phyloP scores from a whole-genome alignment of 257 asterid species.

The Solanum tacnaense region DNA sequence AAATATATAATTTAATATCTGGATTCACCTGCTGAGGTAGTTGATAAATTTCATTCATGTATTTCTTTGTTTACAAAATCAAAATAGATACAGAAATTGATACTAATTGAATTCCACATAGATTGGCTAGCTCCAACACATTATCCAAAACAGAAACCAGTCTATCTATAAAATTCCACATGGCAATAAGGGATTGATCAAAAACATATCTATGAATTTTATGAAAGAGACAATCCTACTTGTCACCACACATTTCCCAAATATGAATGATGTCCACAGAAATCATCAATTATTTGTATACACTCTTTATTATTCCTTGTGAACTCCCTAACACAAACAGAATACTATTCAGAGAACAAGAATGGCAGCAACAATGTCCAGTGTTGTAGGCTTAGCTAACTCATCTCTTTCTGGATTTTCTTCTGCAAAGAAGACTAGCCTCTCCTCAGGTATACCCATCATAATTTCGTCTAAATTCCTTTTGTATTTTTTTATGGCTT shows the following conservation, averaged over 20 bases:
- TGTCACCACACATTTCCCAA: constrained; percentile 33
- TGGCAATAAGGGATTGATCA: constrained; percentile 48
- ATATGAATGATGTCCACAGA: constrained; percentile 5
- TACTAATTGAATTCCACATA: not conserved
- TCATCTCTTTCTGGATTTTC: constrained; percentile 30
- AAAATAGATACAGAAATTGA: not conserved
- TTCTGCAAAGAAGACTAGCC: constrained; percentile 35
- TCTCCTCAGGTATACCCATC: constrained; percentile 37
- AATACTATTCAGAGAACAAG: not conserved
- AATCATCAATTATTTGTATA: not conserved
- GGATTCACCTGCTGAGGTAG: not conserved
- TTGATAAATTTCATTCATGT: not conserved
- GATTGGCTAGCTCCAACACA: not conserved
- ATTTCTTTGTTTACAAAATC: not conserved
- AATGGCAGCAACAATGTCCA: constrained; percentile 64
- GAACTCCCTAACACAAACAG: not conserved
- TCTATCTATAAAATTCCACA: constrained; percentile 59
- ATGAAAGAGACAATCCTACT: constrained; percentile 13
- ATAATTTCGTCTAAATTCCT: not conserved
- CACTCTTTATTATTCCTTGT: not conserved
- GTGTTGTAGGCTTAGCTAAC: constrained; percentile 57
- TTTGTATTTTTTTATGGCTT: not conserved
- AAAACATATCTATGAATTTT: constrained; percentile 37
- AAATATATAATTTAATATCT: too few species aligned
- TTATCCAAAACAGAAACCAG: constrained; percentile 23